Base-by-base conservation (phyloP, 2,329 filamentous ascomycete species). In the Calycina herbarum region DNA sequence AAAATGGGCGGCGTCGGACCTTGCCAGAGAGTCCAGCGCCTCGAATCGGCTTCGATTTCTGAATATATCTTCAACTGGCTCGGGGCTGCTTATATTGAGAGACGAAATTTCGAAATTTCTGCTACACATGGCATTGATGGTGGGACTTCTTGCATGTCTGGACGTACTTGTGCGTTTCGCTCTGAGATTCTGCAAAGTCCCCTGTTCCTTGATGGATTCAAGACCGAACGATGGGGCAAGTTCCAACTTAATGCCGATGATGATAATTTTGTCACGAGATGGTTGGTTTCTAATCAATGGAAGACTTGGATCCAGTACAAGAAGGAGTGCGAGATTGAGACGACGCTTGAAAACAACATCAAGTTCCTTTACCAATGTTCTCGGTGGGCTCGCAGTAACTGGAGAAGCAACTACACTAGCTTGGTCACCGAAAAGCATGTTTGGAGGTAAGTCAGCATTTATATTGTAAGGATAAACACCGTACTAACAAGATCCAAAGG, bases 261-360 rank as follows among this genome's bases (percentile, higher is more conserved):
- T 78, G 94, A 98, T 83, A 98, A 98, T 80, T 98, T 97, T 80
- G 92, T 98, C 73, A 97, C 94, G 6, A 89, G 94, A 65, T 98
- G 94, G 94, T 85, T 98, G 74, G 94, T 97, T 72, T 91, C 88
- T 70, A 90, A 97, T 80, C 86, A 89, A 71, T 96, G 93, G 92
- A 93, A 96, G 80, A 97, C 94, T 27, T 94, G 92, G 83, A 91
- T 97, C 78, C 94, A 98, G 80, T 97, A 97, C 80, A 90, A 97
- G 77, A 87, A 85, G 59, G 92, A 96, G 76, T 96, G 92, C 73
- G 92, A 96, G 79, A 90, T 98, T 67, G 89, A 95, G 81, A 98
- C 94, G 31, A 97, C 94, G 2, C 84, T 98, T 51, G 94, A 97
- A 78, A 91, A 94, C 77, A 90, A 94, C 76, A 82, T 85, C 64